Evolutionary conservation across 257 asterid species (phyloP).

Genomic region (Gynochthodes officinalis): DNA sequence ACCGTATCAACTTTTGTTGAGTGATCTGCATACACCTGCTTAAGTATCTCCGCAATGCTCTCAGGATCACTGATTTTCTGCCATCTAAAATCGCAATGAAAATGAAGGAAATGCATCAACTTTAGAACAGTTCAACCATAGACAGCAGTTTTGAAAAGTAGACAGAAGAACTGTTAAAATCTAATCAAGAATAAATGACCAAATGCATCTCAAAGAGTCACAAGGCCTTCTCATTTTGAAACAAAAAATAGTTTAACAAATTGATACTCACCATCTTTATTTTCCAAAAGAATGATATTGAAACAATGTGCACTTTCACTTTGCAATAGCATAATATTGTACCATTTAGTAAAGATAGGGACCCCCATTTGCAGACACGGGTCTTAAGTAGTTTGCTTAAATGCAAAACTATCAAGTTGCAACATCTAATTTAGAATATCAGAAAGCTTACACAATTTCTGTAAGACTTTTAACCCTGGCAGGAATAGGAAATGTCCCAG

Average conservation of each 20-base stretch:
- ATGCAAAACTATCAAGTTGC: neutral
- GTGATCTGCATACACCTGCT: conserved; percentile 90
- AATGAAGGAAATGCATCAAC: neutral
- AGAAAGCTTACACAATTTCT: conserved; percentile 54
- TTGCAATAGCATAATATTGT: neutral
- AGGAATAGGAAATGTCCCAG: conserved; percentile 93
- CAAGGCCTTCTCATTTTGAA: neutral
- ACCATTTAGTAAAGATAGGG: neutral
- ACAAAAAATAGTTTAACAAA: neutral
- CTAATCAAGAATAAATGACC: neutral
- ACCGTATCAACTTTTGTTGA: conserved; percentile 72
- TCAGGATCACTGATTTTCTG: conserved; percentile 84
- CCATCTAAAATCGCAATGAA: conserved; percentile 52
- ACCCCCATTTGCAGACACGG: no score
- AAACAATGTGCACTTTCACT: neutral
- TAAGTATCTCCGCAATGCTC: conserved; percentile 69
- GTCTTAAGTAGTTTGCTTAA: neutral
- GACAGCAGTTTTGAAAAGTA: neutral
- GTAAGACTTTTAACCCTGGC: conserved; percentile 49
- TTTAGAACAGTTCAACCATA: neutral
- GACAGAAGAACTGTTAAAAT: no score
- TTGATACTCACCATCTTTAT: conserved; percentile 1
- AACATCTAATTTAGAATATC: neutral
- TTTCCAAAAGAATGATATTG: neutral
- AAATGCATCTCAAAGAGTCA: neutral